Evolutionary conservation across 2,329 filamentous ascomycete species (phyloP), one percentile per base, ranked within the genome.

Genomic region (Beauveria brongniartii): DNA sequence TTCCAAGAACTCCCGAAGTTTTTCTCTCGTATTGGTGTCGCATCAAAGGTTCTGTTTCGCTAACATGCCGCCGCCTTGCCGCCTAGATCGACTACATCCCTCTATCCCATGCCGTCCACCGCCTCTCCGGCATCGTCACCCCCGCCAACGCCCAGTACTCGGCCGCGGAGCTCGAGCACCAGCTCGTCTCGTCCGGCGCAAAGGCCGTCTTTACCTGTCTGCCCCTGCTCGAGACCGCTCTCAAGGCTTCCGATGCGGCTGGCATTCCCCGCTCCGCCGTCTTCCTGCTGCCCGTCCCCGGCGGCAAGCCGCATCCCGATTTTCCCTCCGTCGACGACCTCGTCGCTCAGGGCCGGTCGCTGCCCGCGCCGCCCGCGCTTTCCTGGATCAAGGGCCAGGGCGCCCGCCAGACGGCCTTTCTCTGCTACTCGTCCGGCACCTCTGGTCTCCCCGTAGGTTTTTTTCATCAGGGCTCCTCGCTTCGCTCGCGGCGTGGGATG

Each of bases 351-450:
- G 90, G 90, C 28, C 67, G 72, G 51, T 74, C 76, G 16, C 72
- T 86, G 40, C 79, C 82, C 3, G 72, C 77, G 20, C 70, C 89
- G 24, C 78, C 83, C 62, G 74, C 78, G 5, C 70, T 88, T 68
- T 78, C 77, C 37, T 90, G 87, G 86, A 68, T 74, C 47, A 79
- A 80, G 62, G 88, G 88, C 0, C 84, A 90, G 66, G 87, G 86
- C 3, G 81, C 82, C 41, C 82, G 83, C 59, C 86, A 88, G 67
- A 85, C 85, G 6, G 88, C 90, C 0, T 93, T 89, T 69, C 78
- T 95, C 50, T 92, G 88, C 74, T 92, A 91, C 71, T 91, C 88
- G 0, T 90, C 86, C 70, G 90, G 90, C 22, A 93, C 90, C 1
- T 92, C 89, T 12, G 90, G 90, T 3, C 74, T 92, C 43, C 90